These are phyloP conservation scores for Verticillium klebahnii DNA, from an alignment of 2,329 filamentous ascomycete genomes.

Conservation along the genomic window DNA sequence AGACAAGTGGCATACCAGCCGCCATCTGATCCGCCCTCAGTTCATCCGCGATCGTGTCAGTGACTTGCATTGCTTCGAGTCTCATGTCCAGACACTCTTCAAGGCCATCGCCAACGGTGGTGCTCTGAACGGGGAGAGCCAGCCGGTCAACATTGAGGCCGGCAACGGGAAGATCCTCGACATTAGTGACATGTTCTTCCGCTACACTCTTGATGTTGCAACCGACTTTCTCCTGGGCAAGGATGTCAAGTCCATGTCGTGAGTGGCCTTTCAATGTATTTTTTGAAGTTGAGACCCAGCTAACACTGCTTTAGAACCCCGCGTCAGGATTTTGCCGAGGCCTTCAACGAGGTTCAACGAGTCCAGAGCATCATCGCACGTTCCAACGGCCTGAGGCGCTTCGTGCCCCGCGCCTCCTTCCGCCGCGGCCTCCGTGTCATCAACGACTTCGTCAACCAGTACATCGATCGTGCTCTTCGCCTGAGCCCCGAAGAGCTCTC, in stretches of 20 bases:
- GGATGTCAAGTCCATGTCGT: slow-evolving; percentile 62
- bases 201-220: slow-evolving; percentile 78
- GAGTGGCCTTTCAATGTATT: slow-evolving; percentile 11
- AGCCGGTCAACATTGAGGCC: slow-evolving; percentile 58
- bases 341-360: slow-evolving; percentile 75
- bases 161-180: slow-evolving; percentile 62
- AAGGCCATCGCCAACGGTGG: slow-evolving; percentile 57
- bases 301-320: slow-evolving; percentile 31
- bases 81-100: slow-evolving; percentile 71
- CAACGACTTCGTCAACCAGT: slow-evolving; percentile 71
- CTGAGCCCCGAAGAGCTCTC: slow-evolving; percentile 69
- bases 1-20: slow-evolving; percentile 70
- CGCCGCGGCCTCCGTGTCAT: slow-evolving; percentile 60
- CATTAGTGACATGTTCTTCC: slow-evolving; percentile 73
- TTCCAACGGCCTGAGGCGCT: slow-evolving; percentile 46
- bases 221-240: slow-evolving; percentile 83
- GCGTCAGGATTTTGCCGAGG: slow-evolving; percentile 67
- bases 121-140: slow-evolving; percentile 52
- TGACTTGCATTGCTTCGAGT: slow-evolving; percentile 77
- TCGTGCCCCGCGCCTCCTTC: slow-evolving; percentile 57
- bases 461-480: slow-evolving; percentile 68
- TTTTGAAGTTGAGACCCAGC: background rate
- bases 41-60: slow-evolving; percentile 82
- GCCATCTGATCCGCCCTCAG: slow-evolving; percentile 80
- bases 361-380: slow-evolving; percentile 65